Conservation (phyloP, 2,329 filamentous ascomycete species). For the Arthroderma sp. region DNA sequence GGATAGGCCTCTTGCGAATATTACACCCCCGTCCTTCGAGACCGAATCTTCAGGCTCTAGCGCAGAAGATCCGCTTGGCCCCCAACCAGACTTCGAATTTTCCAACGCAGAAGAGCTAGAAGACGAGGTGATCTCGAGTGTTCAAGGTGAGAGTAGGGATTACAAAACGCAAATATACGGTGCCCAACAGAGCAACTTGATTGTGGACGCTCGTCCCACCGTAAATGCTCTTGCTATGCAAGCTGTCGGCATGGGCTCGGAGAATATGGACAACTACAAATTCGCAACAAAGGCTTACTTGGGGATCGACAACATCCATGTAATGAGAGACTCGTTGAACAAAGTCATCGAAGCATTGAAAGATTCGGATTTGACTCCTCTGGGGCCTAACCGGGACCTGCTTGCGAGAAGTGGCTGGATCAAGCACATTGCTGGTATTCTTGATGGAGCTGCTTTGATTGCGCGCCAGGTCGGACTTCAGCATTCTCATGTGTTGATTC, state of each 20-base stretch:
- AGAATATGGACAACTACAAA: conserved; percentile 96
- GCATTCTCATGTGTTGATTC: conserved; percentile 89
- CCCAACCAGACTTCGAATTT: conserved; percentile 37
- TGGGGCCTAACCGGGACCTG: conserved; percentile 69
- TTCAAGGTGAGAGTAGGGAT: conserved; percentile 46
- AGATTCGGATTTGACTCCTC: conserved; percentile 73
- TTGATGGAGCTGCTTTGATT: conserved; percentile 75
- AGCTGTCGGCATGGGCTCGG: conserved; percentile 79
- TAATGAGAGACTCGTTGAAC: conserved; percentile 84
- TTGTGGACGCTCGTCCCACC: conserved; percentile 86
- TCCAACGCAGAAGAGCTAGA: conserved; percentile 54
- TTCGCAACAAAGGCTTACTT: conserved; percentile 84
- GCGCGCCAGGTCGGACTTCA: conserved; percentile 78
- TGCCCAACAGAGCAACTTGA: conserved; percentile 83
- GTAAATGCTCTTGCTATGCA: conserved; percentile 94
- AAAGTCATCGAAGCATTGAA: conserved; percentile 83
- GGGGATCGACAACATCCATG: conserved; percentile 95
- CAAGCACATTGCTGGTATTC: conserved; percentile 69
- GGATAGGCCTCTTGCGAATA: conserved; percentile 29
- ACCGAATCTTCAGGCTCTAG: conserved; percentile 35
- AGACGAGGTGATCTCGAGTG: conserved; percentile 49
- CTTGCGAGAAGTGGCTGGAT: conserved; percentile 81
- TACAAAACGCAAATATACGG: conserved; percentile 63
- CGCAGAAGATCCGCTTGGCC: conserved; percentile 35
- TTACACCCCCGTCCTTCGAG: conserved; percentile 27